phyloP scores from a whole-genome alignment of 2,329 filamentous ascomycete genomes.

The Ilyonectria robusta region DNA sequence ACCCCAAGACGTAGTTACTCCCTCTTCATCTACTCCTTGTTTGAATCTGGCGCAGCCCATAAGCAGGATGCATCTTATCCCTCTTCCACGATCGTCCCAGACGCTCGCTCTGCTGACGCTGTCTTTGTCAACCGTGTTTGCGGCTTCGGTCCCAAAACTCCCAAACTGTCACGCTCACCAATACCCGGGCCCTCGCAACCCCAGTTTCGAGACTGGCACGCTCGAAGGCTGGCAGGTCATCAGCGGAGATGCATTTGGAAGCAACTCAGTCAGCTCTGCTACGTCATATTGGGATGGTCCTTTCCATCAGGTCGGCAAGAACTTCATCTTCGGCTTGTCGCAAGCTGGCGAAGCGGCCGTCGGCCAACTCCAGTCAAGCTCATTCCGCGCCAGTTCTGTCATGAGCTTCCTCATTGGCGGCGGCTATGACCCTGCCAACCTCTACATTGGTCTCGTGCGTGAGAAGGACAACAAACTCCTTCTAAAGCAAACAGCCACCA shows the following conservation, averaged over 20 bases:
- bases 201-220: conserved; percentile 46
- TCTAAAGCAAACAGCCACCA: conserved; percentile 48
- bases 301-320: conserved; percentile 44
- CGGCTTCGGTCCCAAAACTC: conserved; percentile 15
- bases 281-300: conserved; percentile 48
- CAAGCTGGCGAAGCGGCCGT: conserved; percentile 47
- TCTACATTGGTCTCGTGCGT: conserved; percentile 48
- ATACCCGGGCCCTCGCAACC: conserved; percentile 36
- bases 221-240: conserved; percentile 48
- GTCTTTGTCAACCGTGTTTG: neutral
- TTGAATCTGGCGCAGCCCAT: conserved; percentile 3
- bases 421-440: conserved; percentile 49
- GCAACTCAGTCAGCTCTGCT: conserved; percentile 39
- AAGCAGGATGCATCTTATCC: neutral
- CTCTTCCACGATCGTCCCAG: neutral
- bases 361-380: conserved; percentile 46
- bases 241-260: conserved; percentile 45
- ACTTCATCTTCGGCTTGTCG: conserved; percentile 45
- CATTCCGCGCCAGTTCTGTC: conserved; percentile 47
- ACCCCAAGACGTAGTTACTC: neutral
- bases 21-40: neutral
- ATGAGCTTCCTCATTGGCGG: conserved; percentile 51
- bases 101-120: conserved; percentile 8
- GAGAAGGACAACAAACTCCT: conserved; percentile 44
- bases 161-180: conserved; percentile 7